phyloP scores from a whole-genome alignment of 177 flowering plant genomes.

The Tripterygium wilfordii region DNA sequence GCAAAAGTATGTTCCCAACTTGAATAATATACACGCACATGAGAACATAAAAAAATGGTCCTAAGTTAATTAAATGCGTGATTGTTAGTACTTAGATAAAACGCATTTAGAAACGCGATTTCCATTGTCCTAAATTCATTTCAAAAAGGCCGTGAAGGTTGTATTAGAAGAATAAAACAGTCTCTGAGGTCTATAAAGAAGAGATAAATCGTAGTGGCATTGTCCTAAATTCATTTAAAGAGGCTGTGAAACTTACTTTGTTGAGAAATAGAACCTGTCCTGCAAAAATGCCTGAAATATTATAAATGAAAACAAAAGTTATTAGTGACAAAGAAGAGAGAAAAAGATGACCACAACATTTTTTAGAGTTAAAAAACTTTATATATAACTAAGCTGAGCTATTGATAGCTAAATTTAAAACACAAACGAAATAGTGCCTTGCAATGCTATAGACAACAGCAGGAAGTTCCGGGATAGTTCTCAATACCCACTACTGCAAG shows the following conservation, averaged over 20 bases:
- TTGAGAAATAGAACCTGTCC: conserved; percentile 77
- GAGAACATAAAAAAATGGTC: too few relatives aligned
- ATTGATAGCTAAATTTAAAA: background rate
- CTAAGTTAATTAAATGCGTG: too few relatives aligned
- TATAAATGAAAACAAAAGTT: background rate
- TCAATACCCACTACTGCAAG: conserved; percentile 84
- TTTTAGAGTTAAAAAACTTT: background rate
- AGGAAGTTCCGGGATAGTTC: conserved; percentile 26
- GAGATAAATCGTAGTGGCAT: background rate
- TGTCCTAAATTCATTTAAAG: background rate
- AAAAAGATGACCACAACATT: background rate
- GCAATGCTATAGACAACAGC: conserved; percentile 4
- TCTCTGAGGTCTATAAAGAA: too few relatives aligned
- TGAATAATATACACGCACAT: too few relatives aligned
- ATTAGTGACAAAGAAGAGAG: conserved; percentile 6
- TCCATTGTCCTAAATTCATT: too few relatives aligned
- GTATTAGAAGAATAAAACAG: too few relatives aligned
- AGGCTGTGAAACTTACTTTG: conserved; percentile 37
- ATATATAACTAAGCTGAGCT: background rate
- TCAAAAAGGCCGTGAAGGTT: too few relatives aligned
- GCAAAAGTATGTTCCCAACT: too few relatives aligned
- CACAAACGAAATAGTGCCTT: conserved; percentile 4
- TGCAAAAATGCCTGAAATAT: conserved; percentile 83
- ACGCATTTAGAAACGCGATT: too few relatives aligned
- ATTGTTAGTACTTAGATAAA: too few relatives aligned